phyloP scores from a whole-genome alignment of 192 early-diverging fungal species.

The Podila epigama region DNA sequence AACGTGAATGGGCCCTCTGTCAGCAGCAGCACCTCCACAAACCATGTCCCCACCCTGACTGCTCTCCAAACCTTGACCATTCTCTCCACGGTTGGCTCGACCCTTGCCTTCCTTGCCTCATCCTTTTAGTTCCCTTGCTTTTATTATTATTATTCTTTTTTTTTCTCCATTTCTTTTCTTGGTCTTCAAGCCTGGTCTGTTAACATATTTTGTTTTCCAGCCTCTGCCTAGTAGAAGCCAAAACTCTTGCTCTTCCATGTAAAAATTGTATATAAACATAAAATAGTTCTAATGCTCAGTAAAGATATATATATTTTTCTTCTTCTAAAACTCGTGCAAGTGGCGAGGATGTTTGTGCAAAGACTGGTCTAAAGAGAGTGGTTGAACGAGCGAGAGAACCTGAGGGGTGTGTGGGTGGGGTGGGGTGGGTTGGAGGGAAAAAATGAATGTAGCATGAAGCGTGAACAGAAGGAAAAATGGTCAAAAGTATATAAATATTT shows the following conservation, averaged over 20 bases:
- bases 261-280: no score
- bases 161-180: constrained; percentile 2
- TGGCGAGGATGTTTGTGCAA: no score
- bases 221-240: background rate
- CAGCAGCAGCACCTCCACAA: constrained; percentile 23
- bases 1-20: constrained; percentile 5
- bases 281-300: no score
- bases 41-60: constrained; percentile 21
- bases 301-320: no score
- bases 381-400: no score
- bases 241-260: no score
- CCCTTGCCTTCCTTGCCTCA: background rate
- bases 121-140: no score
- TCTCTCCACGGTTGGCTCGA: constrained; percentile 19
- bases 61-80: constrained; percentile 27
- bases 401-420: no score
- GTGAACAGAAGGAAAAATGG: background rate
- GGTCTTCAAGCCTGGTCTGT: background rate
- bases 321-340: no score
- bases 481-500: no score
- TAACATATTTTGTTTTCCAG: background rate
- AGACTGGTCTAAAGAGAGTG: no score
- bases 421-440: no score
- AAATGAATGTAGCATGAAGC: background rate
- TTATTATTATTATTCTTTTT: background rate